These are phyloP conservation scores for Colletotrichum sansevieriae DNA, from an alignment of 2,329 filamentous ascomycete species.

Conservation along the genomic window DNA sequence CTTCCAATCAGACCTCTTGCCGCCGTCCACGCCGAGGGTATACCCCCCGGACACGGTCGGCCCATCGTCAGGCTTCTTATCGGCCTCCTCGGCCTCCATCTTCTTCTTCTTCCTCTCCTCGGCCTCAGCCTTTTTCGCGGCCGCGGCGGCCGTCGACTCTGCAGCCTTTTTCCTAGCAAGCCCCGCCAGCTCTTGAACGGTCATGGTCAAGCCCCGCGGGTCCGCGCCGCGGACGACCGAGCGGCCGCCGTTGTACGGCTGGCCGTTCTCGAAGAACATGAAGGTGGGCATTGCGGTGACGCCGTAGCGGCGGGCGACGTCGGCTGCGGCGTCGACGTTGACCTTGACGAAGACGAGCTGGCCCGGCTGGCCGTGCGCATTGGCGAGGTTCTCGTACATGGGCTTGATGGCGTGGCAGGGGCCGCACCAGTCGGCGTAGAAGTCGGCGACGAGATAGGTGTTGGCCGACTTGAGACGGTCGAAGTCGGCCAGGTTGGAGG, in stretches of 20 bases:
- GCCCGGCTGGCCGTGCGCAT: slow-evolving; percentile 51
- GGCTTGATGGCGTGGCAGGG: slow-evolving; percentile 73
- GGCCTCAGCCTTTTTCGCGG: slow-evolving; percentile 47
- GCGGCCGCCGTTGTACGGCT: slow-evolving; percentile 59
- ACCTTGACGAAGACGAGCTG: slow-evolving; percentile 69
- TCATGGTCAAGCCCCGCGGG: slow-evolving; percentile 34
- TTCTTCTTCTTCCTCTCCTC: slow-evolving; percentile 33
- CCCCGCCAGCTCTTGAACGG: slow-evolving; percentile 31
- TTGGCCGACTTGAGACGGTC: slow-evolving; percentile 61
- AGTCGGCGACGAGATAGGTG: slow-evolving; percentile 68
- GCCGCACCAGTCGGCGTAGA: slow-evolving; percentile 71
- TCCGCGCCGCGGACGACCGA: slow-evolving; percentile 46
- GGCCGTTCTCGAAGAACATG: slow-evolving; percentile 69
- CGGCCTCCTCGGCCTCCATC: slow-evolving; percentile 21
- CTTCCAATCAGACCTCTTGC: slow-evolving; percentile 44
- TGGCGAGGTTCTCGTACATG: slow-evolving; percentile 63
- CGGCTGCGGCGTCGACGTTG: slow-evolving; percentile 67
- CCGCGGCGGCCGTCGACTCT: slow-evolving; percentile 43
- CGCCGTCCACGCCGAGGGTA: slow-evolving; percentile 28
- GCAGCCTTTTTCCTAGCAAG: slow-evolving; percentile 45
- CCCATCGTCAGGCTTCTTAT: slow-evolving; percentile 30
- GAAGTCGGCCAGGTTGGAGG: slow-evolving; percentile 61
- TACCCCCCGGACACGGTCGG: slow-evolving; percentile 43
- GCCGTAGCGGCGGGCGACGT: slow-evolving; percentile 62
- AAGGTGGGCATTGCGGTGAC: slow-evolving; percentile 72